Evolutionary conservation across 2,329 filamentous ascomycete species (phyloP).

Genomic region (Ascochyta lentis): DNA sequence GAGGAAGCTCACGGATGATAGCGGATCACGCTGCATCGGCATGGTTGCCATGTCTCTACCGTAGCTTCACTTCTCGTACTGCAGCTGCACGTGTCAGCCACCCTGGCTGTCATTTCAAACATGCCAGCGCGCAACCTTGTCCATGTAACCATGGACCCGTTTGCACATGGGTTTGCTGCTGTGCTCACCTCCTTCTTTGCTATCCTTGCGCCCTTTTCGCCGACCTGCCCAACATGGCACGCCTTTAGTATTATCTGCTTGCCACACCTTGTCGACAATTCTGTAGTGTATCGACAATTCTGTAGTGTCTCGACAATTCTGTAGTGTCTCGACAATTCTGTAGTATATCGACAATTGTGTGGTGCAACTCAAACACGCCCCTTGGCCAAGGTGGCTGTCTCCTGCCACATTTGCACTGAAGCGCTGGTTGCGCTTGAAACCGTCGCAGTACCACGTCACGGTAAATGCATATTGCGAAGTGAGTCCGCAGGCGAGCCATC

Average conservation of each 20-base stretch:
- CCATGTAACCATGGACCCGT: slow-evolving; percentile 7
- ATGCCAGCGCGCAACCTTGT: slow-evolving; percentile 4
- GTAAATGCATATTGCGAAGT: not conserved
- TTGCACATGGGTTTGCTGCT: slow-evolving; percentile 8
- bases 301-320: too few species aligned
- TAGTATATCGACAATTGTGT: too few species aligned
- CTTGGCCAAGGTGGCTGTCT: too few species aligned
- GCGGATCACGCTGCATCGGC: slow-evolving; percentile 3
- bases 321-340: too few species aligned
- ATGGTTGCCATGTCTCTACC: slow-evolving; percentile 2
- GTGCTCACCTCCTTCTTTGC: slow-evolving; percentile 1
- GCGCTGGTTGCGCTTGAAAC: not conserved
- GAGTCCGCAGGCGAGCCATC: not conserved
- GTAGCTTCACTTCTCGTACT: slow-evolving; percentile 12
- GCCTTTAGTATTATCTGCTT: not conserved
- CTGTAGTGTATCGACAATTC: not conserved
- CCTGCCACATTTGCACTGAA: too few species aligned
- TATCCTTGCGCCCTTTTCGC: slow-evolving; percentile 7
- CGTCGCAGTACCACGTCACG: not conserved
- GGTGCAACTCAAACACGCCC: not conserved
- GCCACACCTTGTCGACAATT: not conserved
- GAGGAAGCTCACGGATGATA: slow-evolving; percentile 10
- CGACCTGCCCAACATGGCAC: slow-evolving; percentile 1
- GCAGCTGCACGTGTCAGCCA: slow-evolving; percentile 13
- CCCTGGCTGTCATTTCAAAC: not conserved